phyloP scores from a whole-genome alignment of 257 asterid species.

The Nicotiana tomentosiformis region DNA sequence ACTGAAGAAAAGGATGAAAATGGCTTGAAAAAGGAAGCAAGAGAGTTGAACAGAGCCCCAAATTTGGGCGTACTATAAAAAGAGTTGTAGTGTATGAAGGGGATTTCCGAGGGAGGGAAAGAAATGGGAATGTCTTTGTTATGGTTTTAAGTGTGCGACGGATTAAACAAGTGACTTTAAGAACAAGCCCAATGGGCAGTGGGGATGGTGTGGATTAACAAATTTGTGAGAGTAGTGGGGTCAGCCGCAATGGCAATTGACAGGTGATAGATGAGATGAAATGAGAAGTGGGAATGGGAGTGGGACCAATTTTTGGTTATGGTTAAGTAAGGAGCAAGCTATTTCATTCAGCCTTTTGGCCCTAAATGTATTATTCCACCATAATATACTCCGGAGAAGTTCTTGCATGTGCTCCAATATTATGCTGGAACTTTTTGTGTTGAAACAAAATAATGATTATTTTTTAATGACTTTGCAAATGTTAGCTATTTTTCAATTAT shows the following conservation, averaged over 20 bases:
- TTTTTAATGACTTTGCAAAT: too few species aligned
- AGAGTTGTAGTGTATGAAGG: background rate
- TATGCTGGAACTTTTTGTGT: too few species aligned
- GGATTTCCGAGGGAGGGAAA: background rate
- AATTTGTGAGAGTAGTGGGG: background rate
- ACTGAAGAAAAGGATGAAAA: background rate
- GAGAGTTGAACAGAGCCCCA: background rate
- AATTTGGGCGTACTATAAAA: background rate
- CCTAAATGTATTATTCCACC: background rate
- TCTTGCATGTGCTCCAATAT: too few species aligned
- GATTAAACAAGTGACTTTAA: too few species aligned
- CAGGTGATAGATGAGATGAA: background rate
- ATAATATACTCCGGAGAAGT: too few species aligned
- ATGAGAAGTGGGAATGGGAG: background rate
- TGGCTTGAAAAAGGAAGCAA: background rate
- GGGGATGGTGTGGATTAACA: background rate
- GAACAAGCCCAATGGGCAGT: background rate
- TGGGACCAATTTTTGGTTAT: background rate
- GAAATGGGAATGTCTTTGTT: background rate
- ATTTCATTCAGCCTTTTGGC: background rate
- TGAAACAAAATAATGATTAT: too few species aligned
- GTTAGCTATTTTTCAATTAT: too few species aligned
- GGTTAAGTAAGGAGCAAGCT: background rate
- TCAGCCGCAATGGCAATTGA: background rate
- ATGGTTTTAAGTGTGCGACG: background rate